These are phyloP conservation scores for Craspedostauros australis DNA, from an alignment of 108 stramenopile species.

Conservation along the genomic window DNA sequence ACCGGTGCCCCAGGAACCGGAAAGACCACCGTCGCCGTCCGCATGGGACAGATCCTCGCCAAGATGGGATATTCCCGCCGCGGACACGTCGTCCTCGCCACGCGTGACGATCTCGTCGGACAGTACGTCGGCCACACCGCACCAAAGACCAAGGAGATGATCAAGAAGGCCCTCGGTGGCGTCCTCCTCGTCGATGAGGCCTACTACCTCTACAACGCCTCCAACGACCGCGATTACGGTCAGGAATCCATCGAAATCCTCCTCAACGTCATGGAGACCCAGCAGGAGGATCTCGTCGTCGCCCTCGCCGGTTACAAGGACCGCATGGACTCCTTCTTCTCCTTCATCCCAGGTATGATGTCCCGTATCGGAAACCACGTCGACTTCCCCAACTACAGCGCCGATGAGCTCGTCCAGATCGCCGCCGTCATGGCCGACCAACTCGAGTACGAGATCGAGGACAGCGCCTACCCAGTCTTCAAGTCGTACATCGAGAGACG, in stretches of 20 bases:
- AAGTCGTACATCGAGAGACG: constrained; percentile 87
- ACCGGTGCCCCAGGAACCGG: constrained; percentile 97
- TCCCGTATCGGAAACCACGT: constrained; percentile 98
- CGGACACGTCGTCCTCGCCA: constrained; percentile 96
- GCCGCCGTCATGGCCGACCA: constrained; percentile 87
- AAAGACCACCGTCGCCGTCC: constrained; percentile 97
- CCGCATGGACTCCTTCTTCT: constrained; percentile 98
- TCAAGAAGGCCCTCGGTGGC: constrained; percentile 97
- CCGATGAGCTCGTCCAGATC: constrained; percentile 93
- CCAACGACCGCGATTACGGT: constrained; percentile 97
- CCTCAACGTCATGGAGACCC: constrained; percentile 97
- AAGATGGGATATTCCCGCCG: constrained; percentile 97
- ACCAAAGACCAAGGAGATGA: constrained; percentile 99
- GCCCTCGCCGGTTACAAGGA: constrained; percentile 98
- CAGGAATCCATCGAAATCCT: constrained; percentile 99
- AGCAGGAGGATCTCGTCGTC: constrained; percentile 95
- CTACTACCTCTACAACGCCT: constrained; percentile 98
- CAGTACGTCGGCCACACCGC: constrained; percentile 99
- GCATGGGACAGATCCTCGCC: constrained; percentile 97
- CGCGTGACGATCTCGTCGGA: constrained; percentile 96
- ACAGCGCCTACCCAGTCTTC: constrained; percentile 68
- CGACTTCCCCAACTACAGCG: constrained; percentile 96
- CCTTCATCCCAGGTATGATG: constrained; percentile 98
- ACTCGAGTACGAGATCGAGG: constrained; percentile 86
- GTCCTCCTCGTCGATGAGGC: constrained; percentile 98